These are phyloP conservation scores for Umbelopsis ramanniana DNA, from an alignment of 192 early-diverging fungal species.

Conservation along the genomic window DNA sequence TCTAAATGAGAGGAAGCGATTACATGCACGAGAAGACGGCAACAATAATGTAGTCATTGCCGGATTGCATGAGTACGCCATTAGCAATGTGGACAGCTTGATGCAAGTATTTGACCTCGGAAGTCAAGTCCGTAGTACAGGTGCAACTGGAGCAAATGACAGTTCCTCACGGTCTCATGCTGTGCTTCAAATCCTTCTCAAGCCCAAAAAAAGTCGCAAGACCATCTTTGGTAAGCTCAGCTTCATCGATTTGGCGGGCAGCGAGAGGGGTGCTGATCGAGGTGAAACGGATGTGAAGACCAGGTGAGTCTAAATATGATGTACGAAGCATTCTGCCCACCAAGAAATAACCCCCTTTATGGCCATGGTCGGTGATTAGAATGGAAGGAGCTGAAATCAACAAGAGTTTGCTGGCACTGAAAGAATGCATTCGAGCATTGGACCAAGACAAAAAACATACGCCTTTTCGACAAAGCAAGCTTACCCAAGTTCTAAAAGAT, in stretches of 20 bases:
- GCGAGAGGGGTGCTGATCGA: slow-evolving; percentile 96
- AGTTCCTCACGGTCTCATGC: slow-evolving; percentile 98
- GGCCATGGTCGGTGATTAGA: slow-evolving; percentile 38
- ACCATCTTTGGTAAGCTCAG: slow-evolving; percentile 83
- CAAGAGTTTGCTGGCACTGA: slow-evolving; percentile 94
- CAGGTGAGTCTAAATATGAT: slow-evolving; percentile 50
- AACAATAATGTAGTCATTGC: slow-evolving; percentile 91
- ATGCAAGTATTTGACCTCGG: slow-evolving; percentile 96
- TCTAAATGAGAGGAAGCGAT: slow-evolving; percentile 84
- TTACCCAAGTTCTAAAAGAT: slow-evolving; percentile 96
- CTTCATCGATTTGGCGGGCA: slow-evolving; percentile 98
- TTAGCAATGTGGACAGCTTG: slow-evolving; percentile 82
- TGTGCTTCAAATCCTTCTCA: slow-evolving; percentile 91
- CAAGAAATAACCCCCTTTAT: neutral
- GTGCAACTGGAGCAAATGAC: slow-evolving; percentile 91
- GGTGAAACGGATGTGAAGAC: slow-evolving; percentile 93
- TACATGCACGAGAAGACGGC: slow-evolving; percentile 97
- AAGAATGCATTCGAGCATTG: slow-evolving; percentile 96
- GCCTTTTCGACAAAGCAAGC: slow-evolving; percentile 95
- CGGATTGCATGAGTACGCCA: slow-evolving; percentile 88
- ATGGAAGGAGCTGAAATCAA: slow-evolving; percentile 99
- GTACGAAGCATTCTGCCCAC: neutral
- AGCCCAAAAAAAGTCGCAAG: slow-evolving; percentile 60
- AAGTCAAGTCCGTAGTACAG: slow-evolving; percentile 87
- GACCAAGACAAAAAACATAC: slow-evolving; percentile 95